Evolutionary conservation across 2,329 filamentous ascomycete species (phyloP).

Genomic region (Sclerotiophoma versabilis): DNA sequence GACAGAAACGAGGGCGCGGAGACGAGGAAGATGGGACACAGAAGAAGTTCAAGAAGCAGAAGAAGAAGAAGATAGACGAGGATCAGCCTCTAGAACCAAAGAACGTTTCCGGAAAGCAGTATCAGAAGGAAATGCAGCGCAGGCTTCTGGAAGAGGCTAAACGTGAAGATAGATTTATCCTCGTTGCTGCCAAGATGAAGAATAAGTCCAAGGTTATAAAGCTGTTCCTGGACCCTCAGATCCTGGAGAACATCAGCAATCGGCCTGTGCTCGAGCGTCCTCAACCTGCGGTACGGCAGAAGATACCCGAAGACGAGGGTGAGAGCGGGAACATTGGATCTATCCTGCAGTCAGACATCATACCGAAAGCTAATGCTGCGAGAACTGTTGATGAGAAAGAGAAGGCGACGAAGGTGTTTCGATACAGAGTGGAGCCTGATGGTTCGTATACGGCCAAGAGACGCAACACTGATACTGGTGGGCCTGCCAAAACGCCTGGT

Average conservation of each 20-base stretch:
- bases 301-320: conserved; percentile 35
- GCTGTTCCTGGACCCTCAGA: conserved; percentile 46
- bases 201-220: conserved; percentile 55
- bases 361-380: conserved; percentile 26
- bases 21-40: conserved; percentile 35
- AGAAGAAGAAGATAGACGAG: conserved; percentile 46
- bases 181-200: conserved; percentile 55
- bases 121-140: conserved; percentile 57
- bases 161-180: conserved; percentile 54
- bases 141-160: conserved; percentile 52
- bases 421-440: conserved; percentile 50
- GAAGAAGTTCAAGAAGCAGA: conserved; percentile 32
- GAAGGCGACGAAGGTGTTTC: conserved; percentile 46
- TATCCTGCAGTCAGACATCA: conserved; percentile 49
- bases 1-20: conserved; percentile 41
- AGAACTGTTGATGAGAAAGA: conserved; percentile 30
- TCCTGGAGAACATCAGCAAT: conserved; percentile 47
- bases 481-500: conserved; percentile 29
- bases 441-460: conserved; percentile 48
- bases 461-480: conserved; percentile 34
- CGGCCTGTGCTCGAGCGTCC: conserved; percentile 39
- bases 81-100: conserved; percentile 46
- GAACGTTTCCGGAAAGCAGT: conserved; percentile 56
- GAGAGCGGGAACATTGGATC: conserved; percentile 27
- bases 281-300: conserved; percentile 21